Percentiles rank a stretch among this genome's conserved stretches.
phyloP scores from a whole-genome alignment of 768 basidiomycete genomes.

The Glaciozyma martinii region DNA sequence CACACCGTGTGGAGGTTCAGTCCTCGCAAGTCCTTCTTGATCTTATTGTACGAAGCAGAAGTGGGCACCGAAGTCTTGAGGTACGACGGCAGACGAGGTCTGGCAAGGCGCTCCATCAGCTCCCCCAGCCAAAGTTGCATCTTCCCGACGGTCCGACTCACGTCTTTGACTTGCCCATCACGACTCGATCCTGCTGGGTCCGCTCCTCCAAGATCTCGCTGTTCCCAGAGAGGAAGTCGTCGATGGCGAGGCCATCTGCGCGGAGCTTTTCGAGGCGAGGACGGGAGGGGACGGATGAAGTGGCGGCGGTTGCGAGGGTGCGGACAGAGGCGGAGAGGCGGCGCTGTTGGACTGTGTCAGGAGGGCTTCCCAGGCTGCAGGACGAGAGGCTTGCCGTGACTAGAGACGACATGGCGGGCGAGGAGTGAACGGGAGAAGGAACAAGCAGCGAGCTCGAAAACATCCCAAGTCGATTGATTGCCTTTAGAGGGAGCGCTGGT shows the following conservation, averaged over 20 bases:
- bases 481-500: no score
- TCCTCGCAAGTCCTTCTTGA: conserved; percentile 90
- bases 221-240: conserved; percentile 18
- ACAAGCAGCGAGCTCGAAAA: no score
- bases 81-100: conserved; percentile 31
- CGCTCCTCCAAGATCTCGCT: background rate
- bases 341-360: background rate
- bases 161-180: conserved; percentile 23
- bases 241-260: conserved; percentile 6
- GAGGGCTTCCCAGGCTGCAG: no score
- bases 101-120: background rate
- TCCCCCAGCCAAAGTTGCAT: no score
- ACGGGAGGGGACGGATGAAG: conserved; percentile 9
- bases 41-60: conserved; percentile 75
- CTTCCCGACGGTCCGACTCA: conserved; percentile 2
- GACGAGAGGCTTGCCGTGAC: no score
- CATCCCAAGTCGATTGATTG: no score
- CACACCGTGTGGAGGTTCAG: conserved; percentile 90
- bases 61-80: conserved; percentile 49
- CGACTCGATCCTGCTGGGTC: conserved; percentile 9
- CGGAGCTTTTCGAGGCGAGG: conserved; percentile 24
- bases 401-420: no score
- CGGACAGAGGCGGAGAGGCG: background rate
- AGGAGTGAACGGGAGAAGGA: no score
- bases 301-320: background rate